Evolutionary conservation across 1,284 basidiomycete species (phyloP).

Genomic region (Neolentinus lepideus): DNA sequence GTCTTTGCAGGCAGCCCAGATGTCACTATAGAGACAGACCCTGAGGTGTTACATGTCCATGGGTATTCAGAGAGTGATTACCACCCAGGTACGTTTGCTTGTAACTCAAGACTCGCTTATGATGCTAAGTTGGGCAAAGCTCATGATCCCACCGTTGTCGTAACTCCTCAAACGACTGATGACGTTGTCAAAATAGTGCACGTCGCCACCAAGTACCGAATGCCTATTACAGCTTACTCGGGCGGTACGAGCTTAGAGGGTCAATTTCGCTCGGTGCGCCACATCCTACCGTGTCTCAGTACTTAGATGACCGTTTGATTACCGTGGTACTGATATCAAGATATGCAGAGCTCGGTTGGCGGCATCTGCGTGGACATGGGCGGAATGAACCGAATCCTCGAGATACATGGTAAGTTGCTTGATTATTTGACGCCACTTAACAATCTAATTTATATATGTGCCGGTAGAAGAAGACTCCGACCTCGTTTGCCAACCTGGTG

Average conservation of each 20-base stretch:
- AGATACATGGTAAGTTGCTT: conserved; percentile 60
- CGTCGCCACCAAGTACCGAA: conserved; percentile 45
- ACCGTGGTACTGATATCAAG: not conserved
- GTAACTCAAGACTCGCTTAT: not conserved
- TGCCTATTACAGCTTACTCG: conserved; percentile 51
- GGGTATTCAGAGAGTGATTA: conserved; percentile 54
- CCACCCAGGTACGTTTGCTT: conserved; percentile 37
- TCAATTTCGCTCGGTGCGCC: conserved; percentile 54
- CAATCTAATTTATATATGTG: conserved; percentile 5
- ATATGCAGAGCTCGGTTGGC: conserved; percentile 41
- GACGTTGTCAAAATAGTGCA: conserved; percentile 54
- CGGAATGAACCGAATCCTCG: conserved; percentile 78
- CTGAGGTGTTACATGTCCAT: conserved; percentile 45
- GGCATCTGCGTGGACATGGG: conserved; percentile 85
- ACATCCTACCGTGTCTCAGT: not conserved
- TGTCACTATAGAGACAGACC: conserved; percentile 44
- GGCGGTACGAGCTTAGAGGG: conserved; percentile 56
- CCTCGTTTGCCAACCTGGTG: conserved; percentile 78
- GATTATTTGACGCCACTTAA: conserved; percentile 2
- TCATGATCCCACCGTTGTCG: conserved; percentile 59
- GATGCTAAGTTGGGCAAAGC: conserved; percentile 41
- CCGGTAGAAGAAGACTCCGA: conserved; percentile 70
- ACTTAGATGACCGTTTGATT: not conserved
- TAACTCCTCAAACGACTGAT: conserved; percentile 39
- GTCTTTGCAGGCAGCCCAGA: conserved; percentile 24